Conservation (phyloP, 768 basidiomycete species). For the Kwoniella sp. region DNA sequence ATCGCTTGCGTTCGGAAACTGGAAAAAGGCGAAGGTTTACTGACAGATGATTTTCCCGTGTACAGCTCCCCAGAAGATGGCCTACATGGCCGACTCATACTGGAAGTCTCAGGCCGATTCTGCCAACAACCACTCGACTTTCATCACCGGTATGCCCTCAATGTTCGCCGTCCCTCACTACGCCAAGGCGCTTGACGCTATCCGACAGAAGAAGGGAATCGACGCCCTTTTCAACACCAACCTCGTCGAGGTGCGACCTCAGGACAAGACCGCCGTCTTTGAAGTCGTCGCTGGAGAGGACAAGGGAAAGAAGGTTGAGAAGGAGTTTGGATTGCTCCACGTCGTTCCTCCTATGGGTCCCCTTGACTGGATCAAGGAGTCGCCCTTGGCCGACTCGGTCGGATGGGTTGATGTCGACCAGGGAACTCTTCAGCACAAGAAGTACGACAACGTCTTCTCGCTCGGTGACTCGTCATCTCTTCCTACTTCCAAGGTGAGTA, state of each 20-base stretch:
- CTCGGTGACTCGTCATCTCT: constrained; percentile 90
- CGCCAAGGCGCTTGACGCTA: constrained; percentile 76
- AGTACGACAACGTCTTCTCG: constrained; percentile 82
- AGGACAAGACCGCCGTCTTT: constrained; percentile 80
- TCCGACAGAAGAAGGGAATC: constrained; percentile 77
- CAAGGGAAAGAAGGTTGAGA: constrained; percentile 63
- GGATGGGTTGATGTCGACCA: constrained; percentile 91
- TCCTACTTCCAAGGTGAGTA: constrained; percentile 76
- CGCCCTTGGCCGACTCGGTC: constrained; percentile 65
- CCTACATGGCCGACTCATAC: constrained; percentile 59
- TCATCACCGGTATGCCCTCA: constrained; percentile 86
- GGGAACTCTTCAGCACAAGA: constrained; percentile 77
- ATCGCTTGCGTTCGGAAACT: neutral
- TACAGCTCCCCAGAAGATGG: constrained; percentile 48
- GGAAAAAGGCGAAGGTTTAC: no score
- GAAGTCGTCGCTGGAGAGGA: constrained; percentile 68
- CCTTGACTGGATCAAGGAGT: constrained; percentile 65
- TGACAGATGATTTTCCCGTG: no score
- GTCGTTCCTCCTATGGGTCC: constrained; percentile 93
- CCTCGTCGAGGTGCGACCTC: constrained; percentile 71
- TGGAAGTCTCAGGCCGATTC: constrained; percentile 63
- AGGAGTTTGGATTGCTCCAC: constrained; percentile 81
- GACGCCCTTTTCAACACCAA: constrained; percentile 82
- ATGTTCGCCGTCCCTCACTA: constrained; percentile 99
- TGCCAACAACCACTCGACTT: constrained; percentile 64